Base-by-base conservation (phyloP, 176 grass and related monocot genomes). In the Aegilops bicornis region DNA sequence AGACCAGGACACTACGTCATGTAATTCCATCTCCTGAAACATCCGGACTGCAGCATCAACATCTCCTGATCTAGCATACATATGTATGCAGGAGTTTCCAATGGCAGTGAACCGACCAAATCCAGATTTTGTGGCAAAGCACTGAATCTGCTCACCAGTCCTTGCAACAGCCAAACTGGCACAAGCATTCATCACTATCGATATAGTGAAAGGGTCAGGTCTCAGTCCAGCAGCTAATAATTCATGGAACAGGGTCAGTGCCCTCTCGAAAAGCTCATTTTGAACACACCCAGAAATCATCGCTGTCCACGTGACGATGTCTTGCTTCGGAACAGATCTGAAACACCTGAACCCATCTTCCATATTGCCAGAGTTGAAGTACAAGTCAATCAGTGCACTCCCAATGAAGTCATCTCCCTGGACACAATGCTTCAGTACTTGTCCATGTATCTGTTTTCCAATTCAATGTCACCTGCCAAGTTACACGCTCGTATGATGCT, bases 61-160 rank as follows among this genome's bases (percentile, higher is more conserved):
- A 81, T 91, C 82, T 29, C 94, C 91, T 56, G 94, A 91, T 14
- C 92, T 96, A 79, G 94, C 89, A 88, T 91, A 94, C 94, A 96
- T 94, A 74, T 87, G 90, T 61, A 96, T 91, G 66, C 87, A 90
- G 37, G 94, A 94, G 75, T 96, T 96, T 25, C 92, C 92, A 56
- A 88, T 84, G 50, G 81, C 67, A 76, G 83, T 89, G 79, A 94
- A 90, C 25, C 79, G 72, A 33, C 73, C 73, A 71, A 94, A 90
- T 74, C 94, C 91, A 69, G 73, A 87, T 73, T 92, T 96, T 23
- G 58, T 79, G 9, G 91, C 85, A 73, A 87, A 86, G 79, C 89
- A 88, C 64, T 94, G 92, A 47, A 97, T 92, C 71, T 97, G 94
- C 77, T 87, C 79, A 13, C 92, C 87, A 11, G 79, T 84, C 76